These are phyloP conservation scores for Torulaspora delbrueckii DNA, from an alignment of 805 yeast genomes.

Conservation along the genomic window DNA sequence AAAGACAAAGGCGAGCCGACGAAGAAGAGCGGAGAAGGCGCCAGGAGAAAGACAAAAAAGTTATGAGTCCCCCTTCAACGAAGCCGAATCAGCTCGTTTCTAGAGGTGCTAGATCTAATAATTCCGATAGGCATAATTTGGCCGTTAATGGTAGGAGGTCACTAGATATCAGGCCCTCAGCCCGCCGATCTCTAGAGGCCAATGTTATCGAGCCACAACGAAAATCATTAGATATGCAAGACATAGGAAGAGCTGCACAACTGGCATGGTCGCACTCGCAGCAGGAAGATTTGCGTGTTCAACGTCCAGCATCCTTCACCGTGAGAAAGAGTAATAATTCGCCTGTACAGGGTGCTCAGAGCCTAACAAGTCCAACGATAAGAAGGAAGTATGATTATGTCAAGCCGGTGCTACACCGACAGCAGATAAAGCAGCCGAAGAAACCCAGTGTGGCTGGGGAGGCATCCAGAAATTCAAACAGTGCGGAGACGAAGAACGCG, in stretches of 20 bases:
- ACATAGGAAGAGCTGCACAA: constrained; percentile 23
- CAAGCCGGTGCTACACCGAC: constrained; percentile 22
- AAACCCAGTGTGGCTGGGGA: constrained; percentile 4
- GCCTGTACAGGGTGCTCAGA: constrained; percentile 1
- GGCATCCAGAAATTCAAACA: background rate
- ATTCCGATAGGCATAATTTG: constrained; percentile 7
- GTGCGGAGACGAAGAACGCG: background rate
- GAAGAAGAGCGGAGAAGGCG: constrained; percentile 7
- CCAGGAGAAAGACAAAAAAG: constrained; percentile 4
- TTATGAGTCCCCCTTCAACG: constrained; percentile 3
- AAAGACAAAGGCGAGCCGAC: constrained; percentile 8
- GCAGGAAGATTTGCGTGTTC: background rate
- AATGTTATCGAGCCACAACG: constrained; percentile 5
- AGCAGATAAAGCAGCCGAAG: constrained; percentile 17
- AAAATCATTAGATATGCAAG: constrained; percentile 10
- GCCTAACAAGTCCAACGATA: background rate
- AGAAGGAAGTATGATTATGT: constrained; percentile 19
- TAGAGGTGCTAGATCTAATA: background rate
- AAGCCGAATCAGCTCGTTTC: background rate
- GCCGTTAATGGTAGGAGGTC: constrained; percentile 14
- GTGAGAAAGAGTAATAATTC: background rate
- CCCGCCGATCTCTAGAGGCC: constrained; percentile 5
- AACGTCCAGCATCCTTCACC: background rate
- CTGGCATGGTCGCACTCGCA: constrained; percentile 22
- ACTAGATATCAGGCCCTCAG: constrained; percentile 12